These are phyloP conservation scores for Megacollybia platyphylla DNA, from an alignment of 1,284 basidiomycete species.

Conservation along the genomic window DNA sequence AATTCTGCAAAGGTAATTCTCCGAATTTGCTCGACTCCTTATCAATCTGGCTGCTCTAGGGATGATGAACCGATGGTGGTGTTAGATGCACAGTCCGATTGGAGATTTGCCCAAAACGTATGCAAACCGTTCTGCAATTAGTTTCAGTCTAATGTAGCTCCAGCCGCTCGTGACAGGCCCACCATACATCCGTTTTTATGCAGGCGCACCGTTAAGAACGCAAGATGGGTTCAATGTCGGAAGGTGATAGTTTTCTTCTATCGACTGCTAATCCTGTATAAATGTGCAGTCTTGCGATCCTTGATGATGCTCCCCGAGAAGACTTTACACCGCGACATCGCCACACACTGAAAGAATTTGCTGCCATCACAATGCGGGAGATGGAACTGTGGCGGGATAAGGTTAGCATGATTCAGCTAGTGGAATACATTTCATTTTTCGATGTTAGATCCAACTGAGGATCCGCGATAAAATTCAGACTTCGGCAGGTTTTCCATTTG, in stretches of 20 bases:
- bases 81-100: constrained; percentile 71
- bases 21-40: neutral
- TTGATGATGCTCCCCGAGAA: constrained; percentile 73
- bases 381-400: constrained; percentile 94
- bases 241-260: constrained; percentile 25
- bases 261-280: constrained; percentile 4
- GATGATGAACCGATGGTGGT: constrained; percentile 84
- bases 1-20: constrained; percentile 59
- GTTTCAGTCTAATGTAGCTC: constrained; percentile 2
- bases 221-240: constrained; percentile 87
- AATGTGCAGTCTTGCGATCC: constrained; percentile 55
- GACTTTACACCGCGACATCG: constrained; percentile 85
- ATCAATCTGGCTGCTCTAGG: constrained; percentile 20
- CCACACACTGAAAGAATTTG: constrained; percentile 91
- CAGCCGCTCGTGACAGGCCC: constrained; percentile 66
- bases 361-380: constrained; percentile 89
- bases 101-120: constrained; percentile 79
- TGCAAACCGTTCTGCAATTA: constrained; percentile 11
- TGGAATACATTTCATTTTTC: neutral
- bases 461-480: constrained; percentile 87
- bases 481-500: constrained; percentile 38
- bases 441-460: constrained; percentile 67
- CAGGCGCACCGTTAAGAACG: constrained; percentile 82
- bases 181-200: constrained; percentile 80
- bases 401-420: constrained; percentile 21